Evolutionary conservation across 768 basidiomycete genomes (phyloP).

Genomic region (Lactarius tabidus): DNA sequence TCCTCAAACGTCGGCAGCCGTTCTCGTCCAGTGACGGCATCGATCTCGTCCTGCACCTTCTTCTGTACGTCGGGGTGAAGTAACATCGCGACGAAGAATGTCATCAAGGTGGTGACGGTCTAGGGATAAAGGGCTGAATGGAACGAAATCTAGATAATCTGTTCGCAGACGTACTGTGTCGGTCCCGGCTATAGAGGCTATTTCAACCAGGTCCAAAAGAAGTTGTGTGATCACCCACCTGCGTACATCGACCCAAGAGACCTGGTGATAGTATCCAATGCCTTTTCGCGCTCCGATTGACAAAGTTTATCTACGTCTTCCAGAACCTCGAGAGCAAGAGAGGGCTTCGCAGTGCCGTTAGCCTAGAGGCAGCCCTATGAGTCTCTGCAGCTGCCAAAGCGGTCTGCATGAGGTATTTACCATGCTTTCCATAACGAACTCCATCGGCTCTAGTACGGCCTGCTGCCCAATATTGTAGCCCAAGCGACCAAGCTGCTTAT

Average conservation of each 20-base stretch:
- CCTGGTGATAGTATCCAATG: neutral
- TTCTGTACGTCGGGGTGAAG: slow-evolving; percentile 1
- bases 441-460: neutral
- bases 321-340: slow-evolving; percentile 8
- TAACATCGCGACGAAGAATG: slow-evolving; percentile 4
- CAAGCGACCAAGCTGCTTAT: slow-evolving; percentile 2
- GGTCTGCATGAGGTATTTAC: neutral
- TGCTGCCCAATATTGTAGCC: neutral
- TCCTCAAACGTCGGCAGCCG: slow-evolving; percentile 15
- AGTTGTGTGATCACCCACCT: neutral
- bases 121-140: neutral
- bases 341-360: slow-evolving; percentile 14
- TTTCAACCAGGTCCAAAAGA: neutral
- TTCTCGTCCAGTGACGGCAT: neutral
- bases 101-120: slow-evolving; percentile 1
- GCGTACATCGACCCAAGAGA: slow-evolving; percentile 4
- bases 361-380: neutral
- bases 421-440: slow-evolving; percentile 2
- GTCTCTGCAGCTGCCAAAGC: neutral
- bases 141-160: neutral
- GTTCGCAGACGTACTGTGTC: slow-evolving; percentile 4
- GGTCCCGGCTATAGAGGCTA: neutral
- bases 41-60: slow-evolving; percentile 10
- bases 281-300: neutral
- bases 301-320: neutral